Evolutionary conservation across 164 flowering plant genomes (phyloP), one percentile per base, ranked within the genome.

Genomic region (Aristolochia contorta): DNA sequence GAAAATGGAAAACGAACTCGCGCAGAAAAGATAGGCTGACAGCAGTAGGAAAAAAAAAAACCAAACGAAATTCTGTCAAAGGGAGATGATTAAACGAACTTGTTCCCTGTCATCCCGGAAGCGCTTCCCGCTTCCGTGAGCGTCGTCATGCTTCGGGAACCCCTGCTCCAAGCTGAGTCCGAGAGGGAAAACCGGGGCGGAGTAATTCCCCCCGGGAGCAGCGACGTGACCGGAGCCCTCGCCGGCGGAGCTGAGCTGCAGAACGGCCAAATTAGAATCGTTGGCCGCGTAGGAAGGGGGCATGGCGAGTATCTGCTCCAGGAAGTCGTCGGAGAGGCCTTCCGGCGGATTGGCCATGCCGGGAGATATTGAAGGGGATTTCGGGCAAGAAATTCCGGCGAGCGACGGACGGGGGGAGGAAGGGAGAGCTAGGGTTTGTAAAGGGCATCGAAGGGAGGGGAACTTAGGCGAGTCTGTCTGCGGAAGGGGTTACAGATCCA

Each of bases 121-220:
- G 57, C 86, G 76, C 69, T 78, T 85, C 18, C 81, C 83, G 51
- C 83, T 80, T 23, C 85, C 92, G 7, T 85, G 76, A 10, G 80
- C 82, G 8, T 81, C 91, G 45, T 81, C 87, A 57, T 75, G 76
- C 68, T 83, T 83, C 71, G 77, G 45, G 37, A 75, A 86, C 19
- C 89, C 90, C 62, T 85, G 92, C 57, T 91, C 96, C 78, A 91
- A 73, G 71, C 96, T 84, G 70, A 86, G 68, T 33, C 87, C 96
- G 57, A 88, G 69, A 19, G 95, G 96, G 60, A 82, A 91, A 24
- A 75, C 67, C 25, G 72, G 49, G 32, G 82, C 81, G 41, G 46
- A 33, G 19, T 41, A 66, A 65, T 50, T 62, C 8, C 65, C 57
- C 16, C 68, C 79, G 49, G 23, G 6, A 14, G 54, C 54, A 30